Conservation (phyloP, 495 filamentous ascomycete genomes). For the Daldinia childiae region DNA sequence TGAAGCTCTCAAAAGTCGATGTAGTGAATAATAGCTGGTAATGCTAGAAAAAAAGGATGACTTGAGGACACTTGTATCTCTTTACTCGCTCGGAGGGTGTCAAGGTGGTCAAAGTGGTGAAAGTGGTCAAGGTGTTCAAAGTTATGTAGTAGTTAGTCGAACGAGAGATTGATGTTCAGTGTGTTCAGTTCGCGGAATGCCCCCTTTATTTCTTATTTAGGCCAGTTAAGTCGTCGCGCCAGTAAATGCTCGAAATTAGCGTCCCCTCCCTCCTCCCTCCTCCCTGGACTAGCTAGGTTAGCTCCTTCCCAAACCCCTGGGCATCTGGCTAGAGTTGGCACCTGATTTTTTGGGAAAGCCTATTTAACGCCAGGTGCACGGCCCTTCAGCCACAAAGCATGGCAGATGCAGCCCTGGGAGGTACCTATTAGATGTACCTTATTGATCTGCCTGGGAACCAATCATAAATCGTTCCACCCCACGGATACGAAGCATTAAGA, state of each 20-base stretch:
- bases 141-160: conserved; percentile 23
- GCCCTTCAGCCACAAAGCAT: conserved; percentile 29
- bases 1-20: neutral
- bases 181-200: conserved; percentile 16
- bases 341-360: conserved; percentile 17
- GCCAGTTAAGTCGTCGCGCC: conserved; percentile 32
- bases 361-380: conserved; percentile 4
- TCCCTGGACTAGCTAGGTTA: conserved; percentile 1
- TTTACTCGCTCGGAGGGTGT: neutral
- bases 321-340: conserved; percentile 17
- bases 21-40: neutral
- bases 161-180: conserved; percentile 31
- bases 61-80: conserved; percentile 24
- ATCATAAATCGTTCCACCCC: conserved; percentile 22
- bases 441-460: conserved; percentile 1
- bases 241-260: conserved; percentile 37
- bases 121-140: conserved; percentile 17
- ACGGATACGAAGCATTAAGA: conserved; percentile 33
- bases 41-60: neutral
- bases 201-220: conserved; percentile 40
- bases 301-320: conserved; percentile 25
- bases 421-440: neutral
- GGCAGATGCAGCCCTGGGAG: conserved; percentile 16
- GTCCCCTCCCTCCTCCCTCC: conserved; percentile 15
- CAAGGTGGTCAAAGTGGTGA: neutral